A percentile compares a stretch with the other conserved stretches of the same genome.
Conservation (phyloP, 2,329 filamentous ascomycete genomes). For the Diaporthe caulivora region DNA sequence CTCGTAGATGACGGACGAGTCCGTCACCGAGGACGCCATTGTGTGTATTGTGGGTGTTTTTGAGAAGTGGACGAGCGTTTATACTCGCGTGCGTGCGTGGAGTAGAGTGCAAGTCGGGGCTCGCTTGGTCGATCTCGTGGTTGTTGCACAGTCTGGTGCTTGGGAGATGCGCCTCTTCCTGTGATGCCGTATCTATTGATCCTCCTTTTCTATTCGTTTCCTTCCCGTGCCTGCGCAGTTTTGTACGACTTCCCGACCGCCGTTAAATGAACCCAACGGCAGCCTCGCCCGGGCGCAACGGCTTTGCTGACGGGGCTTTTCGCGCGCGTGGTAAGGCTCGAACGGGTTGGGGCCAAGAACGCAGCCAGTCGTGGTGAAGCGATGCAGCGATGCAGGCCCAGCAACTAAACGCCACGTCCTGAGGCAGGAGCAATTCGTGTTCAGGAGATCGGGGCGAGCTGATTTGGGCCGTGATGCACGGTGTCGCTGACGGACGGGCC, state of each 20-base stretch:
- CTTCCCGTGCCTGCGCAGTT: background rate
- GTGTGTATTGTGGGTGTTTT: constrained; percentile 16
- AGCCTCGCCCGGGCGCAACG: background rate
- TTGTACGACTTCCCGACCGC: background rate
- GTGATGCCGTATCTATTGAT: background rate
- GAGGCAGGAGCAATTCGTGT: background rate
- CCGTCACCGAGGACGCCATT: constrained; percentile 55
- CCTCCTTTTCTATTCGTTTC: background rate
- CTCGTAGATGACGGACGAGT: constrained; percentile 58
- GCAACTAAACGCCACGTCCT: background rate
- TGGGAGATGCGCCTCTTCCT: background rate
- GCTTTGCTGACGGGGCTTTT: background rate
- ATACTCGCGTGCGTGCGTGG: background rate
- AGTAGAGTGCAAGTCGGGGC: too few relatives aligned
- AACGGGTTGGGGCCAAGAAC: background rate
- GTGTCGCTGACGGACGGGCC: background rate
- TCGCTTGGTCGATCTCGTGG: background rate
- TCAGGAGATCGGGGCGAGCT: background rate
- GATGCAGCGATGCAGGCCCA: background rate
- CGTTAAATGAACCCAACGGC: background rate
- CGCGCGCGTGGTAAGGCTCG: background rate
- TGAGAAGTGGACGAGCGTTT: background rate
- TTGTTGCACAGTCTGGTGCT: background rate
- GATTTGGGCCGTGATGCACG: constrained; percentile 20
- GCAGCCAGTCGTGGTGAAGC: background rate